Evolutionary conservation across 129 eudicot genomes (phyloP).

Genomic region (Escallonia herrerae): DNA sequence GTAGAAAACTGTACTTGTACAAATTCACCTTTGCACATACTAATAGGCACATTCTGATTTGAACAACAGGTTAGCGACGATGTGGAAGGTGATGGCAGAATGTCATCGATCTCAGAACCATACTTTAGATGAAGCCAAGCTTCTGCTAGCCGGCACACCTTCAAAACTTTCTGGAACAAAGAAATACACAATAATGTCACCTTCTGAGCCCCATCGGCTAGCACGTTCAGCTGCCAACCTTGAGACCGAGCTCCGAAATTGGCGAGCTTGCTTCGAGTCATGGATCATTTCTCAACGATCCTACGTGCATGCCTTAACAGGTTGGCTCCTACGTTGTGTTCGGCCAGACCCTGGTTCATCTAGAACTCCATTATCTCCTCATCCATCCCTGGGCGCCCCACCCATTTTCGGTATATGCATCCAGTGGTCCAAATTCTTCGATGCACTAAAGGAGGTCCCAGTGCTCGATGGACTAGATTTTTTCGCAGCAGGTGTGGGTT

Average conservation of each 20-base stretch:
- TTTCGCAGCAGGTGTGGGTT: conserved; percentile 88
- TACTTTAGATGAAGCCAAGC: conserved; percentile 90
- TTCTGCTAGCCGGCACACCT: conserved; percentile 76
- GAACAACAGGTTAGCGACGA: conserved; percentile 60
- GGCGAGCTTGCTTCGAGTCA: conserved; percentile 71
- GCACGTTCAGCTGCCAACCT: conserved; percentile 88
- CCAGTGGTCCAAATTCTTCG: conserved; percentile 71
- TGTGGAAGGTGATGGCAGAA: conserved; percentile 96
- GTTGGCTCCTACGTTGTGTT: conserved; percentile 86
- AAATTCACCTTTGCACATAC: no score
- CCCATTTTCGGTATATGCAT: conserved; percentile 74
- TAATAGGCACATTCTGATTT: neutral
- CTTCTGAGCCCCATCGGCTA: conserved; percentile 73
- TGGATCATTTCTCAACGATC: conserved; percentile 87
- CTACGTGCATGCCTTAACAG: conserved; percentile 66
- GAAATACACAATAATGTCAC: conserved; percentile 50
- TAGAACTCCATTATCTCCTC: conserved; percentile 71
- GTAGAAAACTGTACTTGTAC: no score
- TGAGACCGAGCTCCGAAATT: conserved; percentile 74
- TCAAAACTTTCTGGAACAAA: conserved; percentile 43
- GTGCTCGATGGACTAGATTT: conserved; percentile 88
- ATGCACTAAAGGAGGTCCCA: conserved; percentile 49
- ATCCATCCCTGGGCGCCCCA: conserved; percentile 54
- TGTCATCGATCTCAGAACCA: conserved; percentile 89
- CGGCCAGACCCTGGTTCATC: conserved; percentile 56